Conservation (phyloP, 331 rosid species). For the Malus hybrid region DNA sequence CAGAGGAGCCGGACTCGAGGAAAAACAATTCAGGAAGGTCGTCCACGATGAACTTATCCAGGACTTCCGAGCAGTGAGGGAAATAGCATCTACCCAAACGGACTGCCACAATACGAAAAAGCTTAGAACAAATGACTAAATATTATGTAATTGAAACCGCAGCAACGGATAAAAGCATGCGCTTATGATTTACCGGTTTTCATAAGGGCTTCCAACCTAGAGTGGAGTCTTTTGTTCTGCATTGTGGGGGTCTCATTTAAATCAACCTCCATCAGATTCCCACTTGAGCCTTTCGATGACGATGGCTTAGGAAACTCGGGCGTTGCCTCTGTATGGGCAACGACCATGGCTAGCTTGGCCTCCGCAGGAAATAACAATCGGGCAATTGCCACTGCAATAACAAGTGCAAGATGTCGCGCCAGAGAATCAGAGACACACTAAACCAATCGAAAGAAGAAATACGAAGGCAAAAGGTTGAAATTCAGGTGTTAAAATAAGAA, state of each 20-base stretch:
- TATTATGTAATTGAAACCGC: background rate
- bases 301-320: conserved; percentile 19
- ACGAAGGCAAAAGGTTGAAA: background rate
- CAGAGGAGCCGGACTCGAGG: conserved; percentile 31
- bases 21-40: conserved; percentile 32
- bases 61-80: conserved; percentile 45
- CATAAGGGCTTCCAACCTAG: conserved; percentile 38
- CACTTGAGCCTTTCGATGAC: conserved; percentile 24
- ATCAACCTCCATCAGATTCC: conserved; percentile 43
- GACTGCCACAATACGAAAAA: conserved; percentile 23
- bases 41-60: conserved; percentile 44
- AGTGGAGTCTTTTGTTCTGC: conserved; percentile 33
- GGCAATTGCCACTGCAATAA: conserved; percentile 41
- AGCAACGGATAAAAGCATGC: background rate
- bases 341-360: conserved; percentile 40
- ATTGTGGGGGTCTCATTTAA: conserved; percentile 38
- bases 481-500: background rate
- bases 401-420: background rate
- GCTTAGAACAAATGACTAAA: background rate
- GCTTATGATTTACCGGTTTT: conserved; percentile 30
- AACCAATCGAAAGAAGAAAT: background rate
- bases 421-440: background rate
- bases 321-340: conserved; percentile 33
- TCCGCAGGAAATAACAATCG: conserved; percentile 40
- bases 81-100: conserved; percentile 37